phyloP scores from a whole-genome alignment of 441 rosid species.

The Adansonia gregorii region DNA sequence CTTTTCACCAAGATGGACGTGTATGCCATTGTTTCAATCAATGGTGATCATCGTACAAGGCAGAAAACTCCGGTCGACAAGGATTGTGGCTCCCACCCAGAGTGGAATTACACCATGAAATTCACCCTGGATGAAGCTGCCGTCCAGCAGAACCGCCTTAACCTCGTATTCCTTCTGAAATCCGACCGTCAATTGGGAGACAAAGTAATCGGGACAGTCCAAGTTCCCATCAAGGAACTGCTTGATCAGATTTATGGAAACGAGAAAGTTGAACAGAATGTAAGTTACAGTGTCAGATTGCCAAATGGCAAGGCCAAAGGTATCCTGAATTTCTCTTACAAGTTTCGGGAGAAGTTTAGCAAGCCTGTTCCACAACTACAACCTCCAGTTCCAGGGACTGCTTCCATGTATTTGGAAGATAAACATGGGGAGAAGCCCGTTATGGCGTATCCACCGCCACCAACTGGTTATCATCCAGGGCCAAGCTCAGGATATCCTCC shows the following conservation, averaged over 20 bases:
- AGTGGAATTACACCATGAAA: conserved; percentile 44
- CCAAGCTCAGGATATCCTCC: conserved; percentile 26
- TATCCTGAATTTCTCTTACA: conserved; percentile 41
- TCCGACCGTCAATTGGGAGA: conserved; percentile 51
- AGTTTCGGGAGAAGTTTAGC: conserved; percentile 42
- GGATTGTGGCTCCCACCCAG: conserved; percentile 47
- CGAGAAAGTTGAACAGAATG: not conserved
- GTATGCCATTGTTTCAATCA: conserved; percentile 46
- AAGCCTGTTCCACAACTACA: conserved; percentile 14
- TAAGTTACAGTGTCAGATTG: conserved; percentile 39
- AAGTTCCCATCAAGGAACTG: conserved; percentile 51
- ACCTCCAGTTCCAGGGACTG: conserved; percentile 20
- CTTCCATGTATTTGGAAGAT: not conserved
- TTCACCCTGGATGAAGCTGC: conserved; percentile 46
- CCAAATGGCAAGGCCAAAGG: conserved; percentile 52
- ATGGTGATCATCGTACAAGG: conserved; percentile 40
- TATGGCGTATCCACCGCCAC: conserved; percentile 43
- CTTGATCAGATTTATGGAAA: conserved; percentile 22
- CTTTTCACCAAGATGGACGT: conserved; percentile 54
- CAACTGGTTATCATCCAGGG: conserved; percentile 28
- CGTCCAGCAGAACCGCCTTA: conserved; percentile 38
- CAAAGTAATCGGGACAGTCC: conserved; percentile 44
- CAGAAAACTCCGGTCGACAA: conserved; percentile 44
- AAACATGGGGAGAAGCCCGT: conserved; percentile 18
- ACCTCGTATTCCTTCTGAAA: conserved; percentile 36